Evolutionary conservation across 2,329 filamentous ascomycete genomes (phyloP), one percentile per base, ranked within the genome.

Genomic region (Talaromyces albobiverticillius): DNA sequence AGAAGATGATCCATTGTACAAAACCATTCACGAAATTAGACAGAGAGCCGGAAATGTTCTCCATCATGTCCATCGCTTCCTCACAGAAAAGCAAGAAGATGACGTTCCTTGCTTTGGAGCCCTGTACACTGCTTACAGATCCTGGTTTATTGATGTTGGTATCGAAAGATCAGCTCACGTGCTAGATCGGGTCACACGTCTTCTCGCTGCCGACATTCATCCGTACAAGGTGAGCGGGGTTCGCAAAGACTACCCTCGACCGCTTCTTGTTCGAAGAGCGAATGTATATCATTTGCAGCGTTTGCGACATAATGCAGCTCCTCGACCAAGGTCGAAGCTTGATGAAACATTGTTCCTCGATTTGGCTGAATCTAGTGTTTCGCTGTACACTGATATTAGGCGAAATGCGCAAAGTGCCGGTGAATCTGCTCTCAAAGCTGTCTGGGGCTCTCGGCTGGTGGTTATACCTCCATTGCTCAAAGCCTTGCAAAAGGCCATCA

Each of bases 141-240:
- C 90, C 8, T 99, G 92, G 91, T 97, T 99, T 64, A 91, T 95
- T 1, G 94, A 99, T 65, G 92, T 99, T 38, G 94, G 95, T 16
- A 95, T 96, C 57, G 94, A 99, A 73, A 83, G 93, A 56, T 96
- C 93, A 16, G 93, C 94, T 0, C 94, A 96, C 68, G 89, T 95
- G 2, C 78, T 97, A 9, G 94, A 99, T 68, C 82, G 94, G 18
- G 86, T 97, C 13, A 84, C 88, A 4, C 84, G 91, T 51, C 81
- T 99, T 1, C 88, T 96, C 67, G 86, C 87, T 63, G 87, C 90
- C 5, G 94, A 99, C 64, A 88, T 92, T 57, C 85, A 90, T 22
- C 89, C 93, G 0, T 99, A 96, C 78, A 96, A 96, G 72, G 89
- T 96, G 67, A 95, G 88, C 60, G 94, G 94, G 4, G 77, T 96